These are phyloP conservation scores for Prunus persica DNA, from an alignment of 306 rosid species.

Conservation along the genomic window Prunus_persica_NCBIv2 NC_034009.1:2975001-2975500, in stretches of 20 bases:
- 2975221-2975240: too few species aligned
- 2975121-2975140: not conserved
- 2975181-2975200: too few species aligned
- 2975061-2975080: not conserved
- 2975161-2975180: too few species aligned
- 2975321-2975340: not conserved
- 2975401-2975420: not conserved
- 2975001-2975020: too few species aligned
- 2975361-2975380: not conserved
- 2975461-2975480: conserved; percentile 1
- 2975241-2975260: too few species aligned
- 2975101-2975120: not conserved
- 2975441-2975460: not conserved
- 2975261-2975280: too few species aligned
- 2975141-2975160: not conserved
- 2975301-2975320: not conserved
- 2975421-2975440: not conserved
- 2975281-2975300: not conserved
- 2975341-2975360: not conserved
- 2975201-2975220: too few species aligned
- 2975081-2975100: not conserved
- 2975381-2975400: not conserved
- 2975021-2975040: too few species aligned
- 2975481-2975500: conserved; percentile 10
- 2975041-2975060: too few species aligned